Evolutionary conservation across 2,329 filamentous ascomycete species (phyloP), one percentile per base, ranked within the genome.

Genomic region (Diaporthe amygdali): DNA sequence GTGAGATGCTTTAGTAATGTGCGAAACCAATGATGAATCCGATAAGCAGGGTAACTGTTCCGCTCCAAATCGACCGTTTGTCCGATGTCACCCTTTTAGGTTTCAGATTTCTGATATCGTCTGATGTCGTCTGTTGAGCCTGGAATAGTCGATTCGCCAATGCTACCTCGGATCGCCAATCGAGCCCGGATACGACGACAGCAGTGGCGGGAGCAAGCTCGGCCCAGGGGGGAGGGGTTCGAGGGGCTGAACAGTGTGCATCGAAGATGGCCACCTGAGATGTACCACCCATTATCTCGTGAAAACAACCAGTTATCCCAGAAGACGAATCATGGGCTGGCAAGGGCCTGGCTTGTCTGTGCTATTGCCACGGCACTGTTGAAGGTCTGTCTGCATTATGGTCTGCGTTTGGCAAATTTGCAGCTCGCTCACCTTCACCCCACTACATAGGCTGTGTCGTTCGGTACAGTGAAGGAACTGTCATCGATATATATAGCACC

Each of bases 21-120:
- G 27, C 27, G 25, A 52, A 20, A n/a, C 15, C 49, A 27, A 5
- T 32, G 27, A n/a, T 17, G 27, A 17, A 30, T 30, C 39, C 59
- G 41, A 27, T 22, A 22, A 17, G 27, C 41, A 47, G 20, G 27
- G 27, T 10, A 47, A 20, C 22, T 63, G 12, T 63, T 34, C 59
- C 59, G 41, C 20, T 47, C 59, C 59, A 47, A 63, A 47, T 63
- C n/a, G 41, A 17, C 41, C 22, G 27, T 47, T 47, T 34, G 41
- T 14, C 27, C 39, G 56, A 63, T 46, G 39, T 17, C 32, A 63
- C 41, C 20, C 20, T 34, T 12, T 63, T 47, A 47, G 4, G 59
- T 63, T 63, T 63, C 59, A 63, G 20, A n/a, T 12, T 49, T 30
- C 55, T 63, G 59, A 25, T 63, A 63, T 25, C 59, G 41, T 63